A percentile compares a stretch with the other conserved stretches of the same genome.
Evolutionary conservation across 1,139 yeast species (phyloP).

Genomic region (Taphrina wiesneri): DNA sequence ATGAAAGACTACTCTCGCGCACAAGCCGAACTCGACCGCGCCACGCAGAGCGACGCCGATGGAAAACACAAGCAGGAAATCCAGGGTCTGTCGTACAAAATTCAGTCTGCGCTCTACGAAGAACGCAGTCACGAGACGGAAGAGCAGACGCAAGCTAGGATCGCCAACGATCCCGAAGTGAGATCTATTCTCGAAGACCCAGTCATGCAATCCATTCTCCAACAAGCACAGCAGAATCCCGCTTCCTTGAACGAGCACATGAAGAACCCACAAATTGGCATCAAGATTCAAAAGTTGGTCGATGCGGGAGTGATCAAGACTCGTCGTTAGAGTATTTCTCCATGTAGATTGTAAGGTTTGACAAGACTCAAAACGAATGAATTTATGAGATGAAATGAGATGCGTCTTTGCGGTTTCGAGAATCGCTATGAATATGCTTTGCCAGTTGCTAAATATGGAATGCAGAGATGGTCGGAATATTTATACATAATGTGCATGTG

Average conservation of each 20-base stretch:
- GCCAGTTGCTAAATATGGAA: not conserved
- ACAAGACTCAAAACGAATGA: not conserved
- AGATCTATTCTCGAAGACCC: conserved; percentile 91
- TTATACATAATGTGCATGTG: not conserved
- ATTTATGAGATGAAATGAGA: not conserved
- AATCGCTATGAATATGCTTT: not conserved
- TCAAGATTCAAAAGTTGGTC: conserved; percentile 83
- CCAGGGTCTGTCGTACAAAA: conserved; percentile 77
- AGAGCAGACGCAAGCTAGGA: conserved; percentile 91
- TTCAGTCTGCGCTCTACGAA: conserved; percentile 74
- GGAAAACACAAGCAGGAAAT: conserved; percentile 63
- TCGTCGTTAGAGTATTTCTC: conserved; percentile 46
- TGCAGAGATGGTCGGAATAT: not conserved
- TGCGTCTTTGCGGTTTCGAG: not conserved
- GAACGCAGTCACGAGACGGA: conserved; percentile 87
- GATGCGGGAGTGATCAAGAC: conserved; percentile 98
- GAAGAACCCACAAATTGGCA: conserved; percentile 91
- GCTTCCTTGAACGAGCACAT: conserved; percentile 97
- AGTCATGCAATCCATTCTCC: conserved; percentile 91
- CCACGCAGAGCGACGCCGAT: conserved; percentile 72
- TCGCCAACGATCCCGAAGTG: conserved; percentile 87
- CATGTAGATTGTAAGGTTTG: not conserved
- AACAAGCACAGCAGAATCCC: conserved; percentile 93
- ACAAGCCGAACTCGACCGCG: conserved; percentile 76
- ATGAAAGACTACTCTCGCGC: conserved; percentile 84